Evolutionary conservation across 2,329 filamentous ascomycete genomes (phyloP), one percentile per base, ranked within the genome.

Genomic region (Pyrenophora tritici-repentis): DNA sequence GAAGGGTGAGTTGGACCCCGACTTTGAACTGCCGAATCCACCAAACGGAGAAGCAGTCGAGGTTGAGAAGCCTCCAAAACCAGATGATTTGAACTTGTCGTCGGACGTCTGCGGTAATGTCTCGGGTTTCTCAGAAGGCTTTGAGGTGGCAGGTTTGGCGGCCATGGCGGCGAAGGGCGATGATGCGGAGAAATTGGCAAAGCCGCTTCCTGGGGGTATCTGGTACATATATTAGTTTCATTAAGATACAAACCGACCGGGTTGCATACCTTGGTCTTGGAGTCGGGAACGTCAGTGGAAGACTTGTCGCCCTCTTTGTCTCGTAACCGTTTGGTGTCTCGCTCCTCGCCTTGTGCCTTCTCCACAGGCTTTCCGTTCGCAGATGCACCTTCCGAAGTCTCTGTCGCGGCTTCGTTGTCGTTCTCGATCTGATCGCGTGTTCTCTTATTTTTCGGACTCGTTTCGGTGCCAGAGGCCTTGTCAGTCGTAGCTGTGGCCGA

Each of bases 81-180:
- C 76, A 32, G 78, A 80, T 3, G 73, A 65, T 36, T 77, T 77
- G 66, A 89, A 89, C 6, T 78, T 77, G 35, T 72, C 72, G 4
- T 73, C 55, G 4, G 77, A 76, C 5, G 76, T 75, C 50, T 76
- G 71, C 12, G 71, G 67, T 41, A 67, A 50, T 5, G 58, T 43
- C 20, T 68, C 57, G 32, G 53, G 40, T 18, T 56, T 51, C 9
- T 59, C 61, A 6, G 58, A 41, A 3, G 52, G 13, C 34, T 65
- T 67, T 20, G 74, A 51, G 8, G 63, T 37, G 32, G 67, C 63
- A 13, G 70, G 66, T 51, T 74, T 72, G 37, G 68, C 63, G 14
- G 73, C 66, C 45, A 81, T 68, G 35, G 75, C 67, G 42, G 76
- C 73, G 56, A 83, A 82, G 3, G 79, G 79, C 41, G 79, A 79